Base-by-base conservation (phyloP, 2,329 filamentous ascomycete species). In the Aspergillus alliaceus region DNA sequence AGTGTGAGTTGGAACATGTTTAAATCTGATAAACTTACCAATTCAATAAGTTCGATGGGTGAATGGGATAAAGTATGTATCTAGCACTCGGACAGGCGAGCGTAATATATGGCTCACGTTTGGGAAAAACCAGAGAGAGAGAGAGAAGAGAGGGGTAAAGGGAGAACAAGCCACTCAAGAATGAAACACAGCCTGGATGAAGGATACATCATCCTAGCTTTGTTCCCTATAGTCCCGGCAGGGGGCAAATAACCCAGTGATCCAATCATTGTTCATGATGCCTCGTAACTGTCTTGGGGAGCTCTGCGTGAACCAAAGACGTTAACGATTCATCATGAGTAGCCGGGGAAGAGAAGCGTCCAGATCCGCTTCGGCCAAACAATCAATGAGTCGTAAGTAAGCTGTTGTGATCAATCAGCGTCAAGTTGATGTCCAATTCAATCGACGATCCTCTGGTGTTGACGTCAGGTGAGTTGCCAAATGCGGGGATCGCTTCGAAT, bases 121-220 rank as follows among this genome's bases (percentile, higher is more conserved):
- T 7, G 15, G 27, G 24, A 12, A 8, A 24, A n/a, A 5, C n/a
- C n/a, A 27, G 14, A 29, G 51, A 56, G 59, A 48, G 42, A 24
- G 51, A 56, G 59, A 62, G 61, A n/a, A n/a, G n/a, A n/a, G n/a
- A n/a, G n/a, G 58, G 61, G 57, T 60, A 63, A 52, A 50, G 44
- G 48, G 18, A 18, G 20, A 54, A 18, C n/a, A n/a, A 5, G 51
- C 39, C 31, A n/a, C 34, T 22, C 35, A 29, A 47, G 7, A 9
- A 35, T 53, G 48, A 47, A 42, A 53, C 54, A 53, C 52, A 55
- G 40, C 48, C 32, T 56, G 51, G 59, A 46, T 57, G 32, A 24
- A 51, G 53, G 58, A 53, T 50, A 53, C 50, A 61, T 56, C 47
- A 48, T 34, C 51, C 39, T 46, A 31, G 44, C 24, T 18, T 3